Conservation (phyloP, 345 rosid genomes). For the Eucalyptus victrix region DNA sequence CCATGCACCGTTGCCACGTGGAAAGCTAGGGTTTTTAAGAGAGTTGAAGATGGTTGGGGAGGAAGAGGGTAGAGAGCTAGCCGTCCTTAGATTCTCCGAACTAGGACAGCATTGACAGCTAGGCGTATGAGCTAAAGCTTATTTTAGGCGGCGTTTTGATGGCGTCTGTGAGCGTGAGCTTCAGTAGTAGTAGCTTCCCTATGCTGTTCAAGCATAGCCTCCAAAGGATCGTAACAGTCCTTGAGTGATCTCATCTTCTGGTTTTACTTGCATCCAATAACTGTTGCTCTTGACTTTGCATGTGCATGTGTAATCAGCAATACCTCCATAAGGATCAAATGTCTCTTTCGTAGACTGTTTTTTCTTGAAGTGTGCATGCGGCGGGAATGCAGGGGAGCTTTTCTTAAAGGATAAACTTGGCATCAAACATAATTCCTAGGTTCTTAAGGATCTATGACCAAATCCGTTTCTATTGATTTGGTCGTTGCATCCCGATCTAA, state of each 20-base stretch:
- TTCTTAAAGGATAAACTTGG: not conserved
- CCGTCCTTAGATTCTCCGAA: not conserved
- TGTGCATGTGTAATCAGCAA: not conserved
- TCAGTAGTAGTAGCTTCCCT: not conserved
- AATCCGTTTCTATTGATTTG: not conserved
- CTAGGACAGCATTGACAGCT: not conserved
- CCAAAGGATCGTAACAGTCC: not conserved
- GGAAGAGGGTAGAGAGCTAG: not conserved
- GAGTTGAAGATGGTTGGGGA: not conserved
- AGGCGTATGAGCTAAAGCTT: not conserved
- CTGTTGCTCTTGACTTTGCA: not conserved
- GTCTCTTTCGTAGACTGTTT: not conserved
- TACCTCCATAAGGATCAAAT: not conserved
- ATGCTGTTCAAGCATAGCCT: not conserved
- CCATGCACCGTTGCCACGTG: fast-evolving
- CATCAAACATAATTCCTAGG: not conserved
- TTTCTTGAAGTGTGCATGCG: not conserved
- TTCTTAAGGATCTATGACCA: not conserved
- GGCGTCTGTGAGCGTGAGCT: not conserved
- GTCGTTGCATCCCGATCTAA: not conserved
- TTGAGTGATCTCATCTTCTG: not conserved
- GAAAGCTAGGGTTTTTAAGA: not conserved
- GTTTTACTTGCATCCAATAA: not conserved
- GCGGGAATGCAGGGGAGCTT: not conserved
- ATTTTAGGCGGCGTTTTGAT: not conserved